Base-by-base conservation (phyloP, 2,329 filamentous ascomycete species). In the Colletotrichum sp. region DNA sequence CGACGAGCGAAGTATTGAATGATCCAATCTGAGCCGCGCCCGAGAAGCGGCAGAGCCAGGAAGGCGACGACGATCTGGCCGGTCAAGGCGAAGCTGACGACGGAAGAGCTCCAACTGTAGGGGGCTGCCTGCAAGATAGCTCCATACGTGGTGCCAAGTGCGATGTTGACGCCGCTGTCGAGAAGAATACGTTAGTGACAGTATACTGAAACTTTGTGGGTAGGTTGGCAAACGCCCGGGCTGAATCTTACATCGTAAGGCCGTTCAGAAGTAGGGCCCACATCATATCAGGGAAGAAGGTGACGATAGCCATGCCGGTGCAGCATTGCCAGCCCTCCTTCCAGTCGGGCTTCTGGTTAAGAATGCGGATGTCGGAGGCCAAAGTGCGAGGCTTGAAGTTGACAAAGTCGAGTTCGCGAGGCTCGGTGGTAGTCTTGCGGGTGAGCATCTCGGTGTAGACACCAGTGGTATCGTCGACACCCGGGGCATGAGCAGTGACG, bases 91-190 rank as follows among this genome's bases (percentile, higher is more conserved):
- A 86, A 87, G 67, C 81, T 82, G 4, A 83, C 79, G 13, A 79
- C 81, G 21, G 78, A 80, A 4, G 83, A 77, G 3, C 83, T 81
- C 84, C 84, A 87, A 74, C 81, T 82, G 77, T 87, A 87, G 0
- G 83, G 83, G 1, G 83, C 71, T 3, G 77, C 77, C 5, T 81
- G 80, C 21, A 87, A 67, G 43, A 87, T 84, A 36, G 71, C 81
- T 24, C 83, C 81, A 73, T 86, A 87, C 0, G 85, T 87, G 1
- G 85, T 86, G 8, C 83, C 83, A 21, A 87, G 83, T n/a, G 84
- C 85, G 26, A 88, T 83, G 73, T 87, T 86, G 64, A 84, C 81
- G 2, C 86, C 86, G 4, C 71, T 73, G 18, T 13, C 10, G 86
- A 80, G 1, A 83, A 84, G 7, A 85, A 77, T 1, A 85, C 84